Conservation (phyloP, 129 eudicot genomes). For the Escallonia rubra region DNA sequence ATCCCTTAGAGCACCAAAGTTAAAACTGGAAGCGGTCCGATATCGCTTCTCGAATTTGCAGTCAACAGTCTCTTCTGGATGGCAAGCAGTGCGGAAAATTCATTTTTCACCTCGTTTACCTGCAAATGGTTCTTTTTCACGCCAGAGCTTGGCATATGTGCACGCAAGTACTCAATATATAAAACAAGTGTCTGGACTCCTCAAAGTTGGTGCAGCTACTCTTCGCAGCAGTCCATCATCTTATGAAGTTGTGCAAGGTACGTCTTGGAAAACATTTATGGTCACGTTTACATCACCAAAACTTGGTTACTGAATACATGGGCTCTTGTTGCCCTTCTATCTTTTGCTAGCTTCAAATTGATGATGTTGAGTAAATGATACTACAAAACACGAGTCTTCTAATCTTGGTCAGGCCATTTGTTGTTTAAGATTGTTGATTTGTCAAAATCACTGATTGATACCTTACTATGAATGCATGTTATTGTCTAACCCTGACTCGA, state of each 20-base stretch:
- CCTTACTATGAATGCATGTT: constrained; percentile 3
- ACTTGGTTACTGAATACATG: no score
- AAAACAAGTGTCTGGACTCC: constrained; percentile 80
- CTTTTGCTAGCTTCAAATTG: no score
- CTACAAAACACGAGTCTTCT: no score
- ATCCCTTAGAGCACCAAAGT: constrained; percentile 46
- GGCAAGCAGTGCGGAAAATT: constrained; percentile 54
- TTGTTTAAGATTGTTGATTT: constrained; percentile 3
- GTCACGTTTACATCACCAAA: no score
- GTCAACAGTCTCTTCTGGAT: constrained; percentile 58
- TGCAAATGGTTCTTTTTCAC: constrained; percentile 62
- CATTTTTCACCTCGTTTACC: constrained; percentile 62
- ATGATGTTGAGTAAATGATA: no score
- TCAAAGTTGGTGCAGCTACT: constrained; percentile 70
- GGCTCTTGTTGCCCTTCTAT: no score
- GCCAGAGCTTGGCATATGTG: constrained; percentile 75
- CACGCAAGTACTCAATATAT: constrained; percentile 74
- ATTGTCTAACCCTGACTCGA: constrained; percentile 4
- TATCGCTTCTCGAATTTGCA: constrained; percentile 39
- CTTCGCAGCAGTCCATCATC: constrained; percentile 65
- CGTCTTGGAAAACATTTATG: not conserved
- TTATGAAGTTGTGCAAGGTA: constrained; percentile 69
- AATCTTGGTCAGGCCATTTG: no score
- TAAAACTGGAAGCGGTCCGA: constrained; percentile 41
- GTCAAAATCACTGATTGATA: not conserved